These are phyloP conservation scores for Aegilops umbellulata DNA, from an alignment of 176 grass and related monocot genomes.

Conservation along the genomic window DNA sequence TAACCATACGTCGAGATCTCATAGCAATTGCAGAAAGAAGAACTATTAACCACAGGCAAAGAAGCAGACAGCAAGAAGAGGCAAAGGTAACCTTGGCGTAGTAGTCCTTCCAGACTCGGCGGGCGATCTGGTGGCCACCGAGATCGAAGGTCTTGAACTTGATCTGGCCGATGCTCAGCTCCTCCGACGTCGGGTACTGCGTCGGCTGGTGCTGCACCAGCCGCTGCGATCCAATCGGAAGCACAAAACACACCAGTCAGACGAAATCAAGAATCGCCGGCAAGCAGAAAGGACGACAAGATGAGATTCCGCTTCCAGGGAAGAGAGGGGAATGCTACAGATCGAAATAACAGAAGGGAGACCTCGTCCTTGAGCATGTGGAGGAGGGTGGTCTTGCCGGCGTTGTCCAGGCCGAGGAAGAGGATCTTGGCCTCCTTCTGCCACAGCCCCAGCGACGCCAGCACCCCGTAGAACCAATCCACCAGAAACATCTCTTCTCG, in stretches of 20 bases:
- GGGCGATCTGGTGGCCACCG: constrained; percentile 64
- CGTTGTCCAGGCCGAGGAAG: constrained; percentile 66
- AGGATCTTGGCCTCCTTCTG: constrained; percentile 68
- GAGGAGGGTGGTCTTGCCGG: constrained; percentile 59
- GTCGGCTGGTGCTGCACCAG: constrained; percentile 69
- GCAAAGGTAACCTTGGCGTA: constrained; percentile 40
- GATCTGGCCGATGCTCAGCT: constrained; percentile 64
- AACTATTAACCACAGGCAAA: not conserved
- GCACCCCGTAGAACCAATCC: constrained; percentile 63
- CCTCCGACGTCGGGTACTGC: constrained; percentile 67
- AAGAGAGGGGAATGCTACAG: not conserved
- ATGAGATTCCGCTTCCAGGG: not conserved
- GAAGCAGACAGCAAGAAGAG: not conserved
- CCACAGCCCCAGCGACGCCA: constrained; percentile 60
- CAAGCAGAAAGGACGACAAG: not conserved
- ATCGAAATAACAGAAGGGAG: not conserved
- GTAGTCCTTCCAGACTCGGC: constrained; percentile 68
- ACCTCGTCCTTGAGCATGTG: constrained; percentile 70
- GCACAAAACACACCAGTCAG: not conserved
- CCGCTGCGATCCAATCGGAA: constrained; percentile 33
- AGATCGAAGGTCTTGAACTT: constrained; percentile 73
- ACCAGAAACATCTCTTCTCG: constrained; percentile 44
- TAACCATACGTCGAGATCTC: constrained; percentile 7
- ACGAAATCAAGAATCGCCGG: constrained; percentile 16
- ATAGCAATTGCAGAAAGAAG: not conserved